Percentiles rank a stretch among this genome's conserved stretches.
Conservation (phyloP, 1,284 basidiomycete species). For the Abortiporus biennis region DNA sequence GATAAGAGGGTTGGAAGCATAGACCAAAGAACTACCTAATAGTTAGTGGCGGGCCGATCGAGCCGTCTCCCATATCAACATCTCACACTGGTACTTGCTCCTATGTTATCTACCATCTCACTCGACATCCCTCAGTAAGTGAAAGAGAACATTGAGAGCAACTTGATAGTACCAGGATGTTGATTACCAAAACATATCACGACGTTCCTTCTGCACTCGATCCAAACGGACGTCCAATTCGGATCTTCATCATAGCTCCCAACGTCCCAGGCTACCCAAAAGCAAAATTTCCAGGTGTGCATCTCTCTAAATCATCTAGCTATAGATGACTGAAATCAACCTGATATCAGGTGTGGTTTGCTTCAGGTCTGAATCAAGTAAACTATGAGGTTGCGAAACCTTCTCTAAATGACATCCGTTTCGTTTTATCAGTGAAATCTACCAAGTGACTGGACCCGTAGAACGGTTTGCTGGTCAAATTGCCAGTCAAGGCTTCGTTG, state of each 20-base stretch:
- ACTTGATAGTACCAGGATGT: constrained; percentile 40
- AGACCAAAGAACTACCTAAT: no score
- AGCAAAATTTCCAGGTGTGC: constrained; percentile 73
- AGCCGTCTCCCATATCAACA: no score
- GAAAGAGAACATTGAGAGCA: no score
- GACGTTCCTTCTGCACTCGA: constrained; percentile 71
- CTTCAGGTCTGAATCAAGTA: constrained; percentile 51
- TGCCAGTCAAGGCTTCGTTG: constrained; percentile 82
- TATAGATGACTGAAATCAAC: background rate
- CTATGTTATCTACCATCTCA: no score
- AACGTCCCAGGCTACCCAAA: constrained; percentile 67
- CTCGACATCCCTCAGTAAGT: no score
- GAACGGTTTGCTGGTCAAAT: constrained; percentile 90
- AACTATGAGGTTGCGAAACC: background rate
- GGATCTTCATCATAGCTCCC: constrained; percentile 75
- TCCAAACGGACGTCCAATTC: constrained; percentile 57
- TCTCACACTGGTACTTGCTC: no score
- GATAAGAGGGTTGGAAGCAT: no score
- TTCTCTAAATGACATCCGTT: background rate
- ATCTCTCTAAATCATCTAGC: background rate
- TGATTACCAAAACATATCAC: constrained; percentile 73
- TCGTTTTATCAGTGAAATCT: constrained; percentile 58
- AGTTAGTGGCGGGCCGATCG: no score
- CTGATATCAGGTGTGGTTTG: constrained; percentile 65
- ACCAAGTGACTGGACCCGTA: constrained; percentile 83